phyloP scores from a whole-genome alignment of 805 yeast genomes.

The Candida quercuum region DNA sequence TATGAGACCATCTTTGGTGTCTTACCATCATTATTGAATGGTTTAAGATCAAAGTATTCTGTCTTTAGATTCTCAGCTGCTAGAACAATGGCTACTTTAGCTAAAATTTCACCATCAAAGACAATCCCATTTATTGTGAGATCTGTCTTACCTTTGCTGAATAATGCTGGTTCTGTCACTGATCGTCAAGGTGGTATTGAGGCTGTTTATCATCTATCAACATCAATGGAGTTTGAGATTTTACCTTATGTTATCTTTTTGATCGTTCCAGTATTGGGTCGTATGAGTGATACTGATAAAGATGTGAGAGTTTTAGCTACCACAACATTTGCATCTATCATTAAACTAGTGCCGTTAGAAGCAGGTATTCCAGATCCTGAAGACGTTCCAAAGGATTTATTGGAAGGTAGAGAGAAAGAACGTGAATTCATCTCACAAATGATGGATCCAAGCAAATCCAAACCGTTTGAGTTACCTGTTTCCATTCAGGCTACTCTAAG shows the following conservation, averaged over 20 bases:
- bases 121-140: constrained; percentile 81
- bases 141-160: constrained; percentile 70
- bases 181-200: constrained; percentile 94
- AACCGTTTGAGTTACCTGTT: constrained; percentile 85
- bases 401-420: constrained; percentile 88
- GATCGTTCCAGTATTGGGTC: constrained; percentile 92
- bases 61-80: constrained; percentile 90
- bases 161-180: constrained; percentile 61
- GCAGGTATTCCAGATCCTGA: constrained; percentile 96
- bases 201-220: constrained; percentile 78
- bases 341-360: constrained; percentile 92
- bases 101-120: constrained; percentile 59
- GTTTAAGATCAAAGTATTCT: constrained; percentile 63
- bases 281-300: constrained; percentile 93
- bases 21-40: constrained; percentile 45
- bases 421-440: constrained; percentile 92
- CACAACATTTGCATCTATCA: constrained; percentile 92
- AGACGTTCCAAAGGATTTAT: constrained; percentile 77
- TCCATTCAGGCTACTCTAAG: constrained; percentile 89
- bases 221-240: constrained; percentile 81
- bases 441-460: constrained; percentile 93
- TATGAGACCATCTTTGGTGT: constrained; percentile 45
- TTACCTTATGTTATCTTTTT: constrained; percentile 92
- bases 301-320: constrained; percentile 91
- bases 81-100: constrained; percentile 77